Evolutionary conservation across 306 rosid species (phyloP).

Genomic region (Neltuma alba): DNA sequence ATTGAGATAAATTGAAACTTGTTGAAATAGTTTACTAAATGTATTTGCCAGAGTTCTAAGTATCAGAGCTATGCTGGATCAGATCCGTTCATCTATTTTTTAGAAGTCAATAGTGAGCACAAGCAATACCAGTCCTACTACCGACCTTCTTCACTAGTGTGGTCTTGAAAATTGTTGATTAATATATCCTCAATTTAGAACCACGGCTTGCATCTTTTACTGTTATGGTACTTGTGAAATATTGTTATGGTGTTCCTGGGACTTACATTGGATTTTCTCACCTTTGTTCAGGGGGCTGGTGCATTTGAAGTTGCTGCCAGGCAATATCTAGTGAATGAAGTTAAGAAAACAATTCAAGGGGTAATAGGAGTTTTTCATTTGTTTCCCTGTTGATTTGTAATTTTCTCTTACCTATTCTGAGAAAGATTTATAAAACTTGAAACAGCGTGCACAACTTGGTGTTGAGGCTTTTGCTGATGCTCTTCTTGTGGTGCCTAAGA

Average conservation of each 20-base stretch:
- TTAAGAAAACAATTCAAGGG: constrained; percentile 95
- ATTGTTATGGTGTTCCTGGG: background rate
- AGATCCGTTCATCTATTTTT: background rate
- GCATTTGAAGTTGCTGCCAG: constrained; percentile 98
- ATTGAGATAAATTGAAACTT: background rate
- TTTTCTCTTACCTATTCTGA: background rate
- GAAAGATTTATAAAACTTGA: constrained; percentile 33
- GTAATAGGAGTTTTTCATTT: constrained; percentile 45
- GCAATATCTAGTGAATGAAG: constrained; percentile 78
- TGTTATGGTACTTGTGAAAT: constrained; percentile 23
- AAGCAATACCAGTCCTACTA: background rate
- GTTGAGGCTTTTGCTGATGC: constrained; percentile 97
- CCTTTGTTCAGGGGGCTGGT: constrained; percentile 83
- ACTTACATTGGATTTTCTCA: constrained; percentile 22
- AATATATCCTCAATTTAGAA: background rate
- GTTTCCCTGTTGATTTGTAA: constrained; percentile 1
- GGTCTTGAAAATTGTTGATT: background rate
- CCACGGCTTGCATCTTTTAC: constrained; percentile 17
- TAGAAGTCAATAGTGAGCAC: constrained; percentile 10
- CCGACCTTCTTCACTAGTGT: background rate
- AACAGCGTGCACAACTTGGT: constrained; percentile 99
- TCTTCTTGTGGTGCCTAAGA: constrained; percentile 95
- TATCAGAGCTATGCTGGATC: no score
- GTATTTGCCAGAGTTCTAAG: background rate
- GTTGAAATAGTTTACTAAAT: background rate